Conservation (phyloP, 768 basidiomycete species). For the Psilocybe cyanescens region DNA sequence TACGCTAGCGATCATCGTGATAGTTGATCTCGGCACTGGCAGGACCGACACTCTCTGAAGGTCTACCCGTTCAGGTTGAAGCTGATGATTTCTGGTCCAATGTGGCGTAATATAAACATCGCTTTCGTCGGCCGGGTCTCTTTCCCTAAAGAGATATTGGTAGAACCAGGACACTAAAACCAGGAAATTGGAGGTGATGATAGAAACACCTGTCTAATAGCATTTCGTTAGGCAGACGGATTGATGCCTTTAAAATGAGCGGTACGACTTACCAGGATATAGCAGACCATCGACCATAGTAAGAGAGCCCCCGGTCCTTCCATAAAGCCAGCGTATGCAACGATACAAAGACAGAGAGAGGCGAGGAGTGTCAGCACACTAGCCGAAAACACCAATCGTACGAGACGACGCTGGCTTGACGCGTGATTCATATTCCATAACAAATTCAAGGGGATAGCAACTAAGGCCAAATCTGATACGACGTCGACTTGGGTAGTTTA, state of each 20-base stretch:
- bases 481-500: constrained; percentile 1
- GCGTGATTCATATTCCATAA: constrained; percentile 8
- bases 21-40: too few species aligned
- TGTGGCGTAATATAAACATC: not conserved
- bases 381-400: constrained; percentile 13
- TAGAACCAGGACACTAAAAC: constrained; percentile 8
- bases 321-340: constrained; percentile 1
- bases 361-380: constrained; percentile 5
- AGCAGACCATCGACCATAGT: constrained; percentile 10
- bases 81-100: not conserved
- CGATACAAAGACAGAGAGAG: not conserved
- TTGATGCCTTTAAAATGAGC: not conserved
- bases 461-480: not conserved
- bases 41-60: too few species aligned
- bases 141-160: not conserved
- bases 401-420: constrained; percentile 2
- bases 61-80: not conserved
- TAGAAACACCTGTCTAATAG: constrained; percentile 4
- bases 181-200: constrained; percentile 8
- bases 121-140: not conserved
- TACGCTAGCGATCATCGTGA: too few species aligned
- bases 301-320: not conserved
- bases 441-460: constrained; percentile 4
- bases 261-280: not conserved
- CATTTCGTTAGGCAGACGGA: not conserved